Evolutionary conservation across 192 early-diverging fungal species (phyloP), one percentile per base, ranked within the genome.

Genomic region (Coemansia sp.): DNA sequence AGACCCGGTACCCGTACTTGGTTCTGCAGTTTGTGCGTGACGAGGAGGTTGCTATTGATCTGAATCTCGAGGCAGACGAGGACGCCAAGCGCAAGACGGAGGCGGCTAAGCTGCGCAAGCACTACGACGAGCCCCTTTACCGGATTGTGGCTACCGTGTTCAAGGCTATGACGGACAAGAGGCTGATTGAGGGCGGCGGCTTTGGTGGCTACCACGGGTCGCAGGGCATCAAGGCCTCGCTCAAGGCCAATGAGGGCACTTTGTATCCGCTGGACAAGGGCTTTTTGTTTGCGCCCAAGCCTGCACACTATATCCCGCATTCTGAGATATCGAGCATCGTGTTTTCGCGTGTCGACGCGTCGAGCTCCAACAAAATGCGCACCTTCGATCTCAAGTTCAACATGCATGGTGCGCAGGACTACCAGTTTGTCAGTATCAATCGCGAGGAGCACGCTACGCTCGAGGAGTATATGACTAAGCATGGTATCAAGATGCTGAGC

Each of bases 371-470:
- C 57, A 70, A 85, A 32, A 74, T 84, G 63, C 86, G 85, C 64
- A 99, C 95, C 4, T 95, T 99, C 82, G 97, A 99, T 76, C 86
- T 99, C 77, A 94, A 93, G 81, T 89, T 99, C 82, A 93, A 90
- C 72, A 90, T 97, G 87, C 88, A 89, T 44, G 84, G 84, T 32
- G 86, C 89, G 0, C 85, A 80, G 34, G 95, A 97, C 59, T 90
- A 89, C 74, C 90, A 90, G 63, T 97, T 96, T 85, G 90, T 90
- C 34, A 93, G 91, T 72, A 94, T 99, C 50, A 89, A 93, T 59
- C 86, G 92, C 73, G 94, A 96, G 78, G 97, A 99, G 71, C 91
- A 95, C 68, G 84, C 89, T 15, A 86, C 83, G 50, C 78, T 99
- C 37, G 92, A 93, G 66, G 84, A 87, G 48, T 99, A 90, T 71